A percentile compares a stretch with the other conserved stretches of the same genome.
Evolutionary conservation across 371 early-diverging fungal species (phyloP).

Genomic region (Syncephalastrum sp.): DNA sequence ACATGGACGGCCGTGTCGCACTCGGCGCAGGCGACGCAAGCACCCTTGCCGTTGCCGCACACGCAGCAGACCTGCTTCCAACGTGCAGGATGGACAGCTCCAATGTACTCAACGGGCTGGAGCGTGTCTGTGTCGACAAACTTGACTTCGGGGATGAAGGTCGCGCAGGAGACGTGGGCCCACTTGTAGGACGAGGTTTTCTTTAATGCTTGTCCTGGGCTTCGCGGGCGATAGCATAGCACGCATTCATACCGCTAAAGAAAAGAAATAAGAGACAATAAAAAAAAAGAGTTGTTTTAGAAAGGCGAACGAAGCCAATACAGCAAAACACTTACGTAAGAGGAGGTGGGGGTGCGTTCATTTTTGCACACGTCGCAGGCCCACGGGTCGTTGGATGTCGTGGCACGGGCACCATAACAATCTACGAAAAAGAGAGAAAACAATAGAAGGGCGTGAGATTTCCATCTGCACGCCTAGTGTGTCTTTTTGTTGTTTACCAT

Average conservation of each 20-base stretch:
- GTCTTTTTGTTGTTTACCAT: conserved; percentile 27
- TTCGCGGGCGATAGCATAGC: conserved; percentile 47
- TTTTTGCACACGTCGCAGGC: conserved; percentile 66
- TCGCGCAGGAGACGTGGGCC: conserved; percentile 92
- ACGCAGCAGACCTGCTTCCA: conserved; percentile 58
- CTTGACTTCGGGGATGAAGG: conserved; percentile 77
- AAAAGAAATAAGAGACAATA: neutral
- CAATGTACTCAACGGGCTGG: conserved; percentile 78
- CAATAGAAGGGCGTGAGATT: neutral
- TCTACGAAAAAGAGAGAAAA: conserved; percentile 19
- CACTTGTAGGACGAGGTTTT: conserved; percentile 85
- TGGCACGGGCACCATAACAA: conserved; percentile 45
- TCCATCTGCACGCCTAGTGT: neutral
- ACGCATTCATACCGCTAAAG: conserved; percentile 59
- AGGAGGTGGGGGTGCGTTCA: conserved; percentile 52
- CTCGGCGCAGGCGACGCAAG: conserved; percentile 39
- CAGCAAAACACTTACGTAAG: conserved; percentile 37
- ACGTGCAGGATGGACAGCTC: conserved; percentile 61
- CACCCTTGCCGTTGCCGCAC: conserved; percentile 44
- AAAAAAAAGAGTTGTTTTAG: too few relatives aligned
- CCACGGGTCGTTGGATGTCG: conserved; percentile 41
- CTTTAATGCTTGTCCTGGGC: conserved; percentile 71
- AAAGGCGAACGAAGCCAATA: too few relatives aligned
- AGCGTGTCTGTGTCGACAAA: conserved; percentile 64
- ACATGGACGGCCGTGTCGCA: conserved; percentile 42